A percentile compares a stretch with the other conserved stretches of the same genome.
Conservation (phyloP, 257 asterid genomes). For the Rubia yunnanensis region DNA sequence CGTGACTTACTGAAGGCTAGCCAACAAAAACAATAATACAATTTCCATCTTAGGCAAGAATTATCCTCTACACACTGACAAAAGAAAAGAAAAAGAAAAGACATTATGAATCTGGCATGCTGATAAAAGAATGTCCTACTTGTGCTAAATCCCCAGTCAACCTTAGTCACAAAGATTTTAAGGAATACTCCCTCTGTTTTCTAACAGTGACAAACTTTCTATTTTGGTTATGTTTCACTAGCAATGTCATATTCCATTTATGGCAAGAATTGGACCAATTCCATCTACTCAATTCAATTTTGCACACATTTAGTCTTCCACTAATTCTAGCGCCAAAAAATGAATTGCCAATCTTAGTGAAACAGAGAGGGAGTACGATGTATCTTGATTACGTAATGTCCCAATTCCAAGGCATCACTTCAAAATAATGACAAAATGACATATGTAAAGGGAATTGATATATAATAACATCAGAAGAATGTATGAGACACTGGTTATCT, state of each 20-base stretch:
- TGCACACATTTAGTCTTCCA: not conserved
- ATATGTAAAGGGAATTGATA: not conserved
- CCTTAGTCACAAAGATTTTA: not conserved
- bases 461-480: not conserved
- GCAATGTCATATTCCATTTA: not conserved
- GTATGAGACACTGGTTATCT: conserved; percentile 10
- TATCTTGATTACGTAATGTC: not conserved
- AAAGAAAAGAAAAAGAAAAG: not conserved
- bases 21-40: not conserved
- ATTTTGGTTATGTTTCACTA: not conserved
- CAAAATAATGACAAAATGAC: not conserved
- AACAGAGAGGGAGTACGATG: no score
- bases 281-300: not conserved
- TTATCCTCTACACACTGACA: not conserved
- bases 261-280: not conserved
- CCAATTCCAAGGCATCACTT: conserved; percentile 1
- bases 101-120: not conserved
- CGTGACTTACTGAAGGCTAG: not conserved
- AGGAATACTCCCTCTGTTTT: not conserved
- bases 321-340: not conserved
- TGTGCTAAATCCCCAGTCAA: not conserved
- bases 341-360: not conserved
- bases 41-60: not conserved
- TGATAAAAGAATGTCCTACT: not conserved
- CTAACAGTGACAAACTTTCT: not conserved